Conservation (phyloP, 768 basidiomycete genomes). For the Suillus occidentalis region DNA sequence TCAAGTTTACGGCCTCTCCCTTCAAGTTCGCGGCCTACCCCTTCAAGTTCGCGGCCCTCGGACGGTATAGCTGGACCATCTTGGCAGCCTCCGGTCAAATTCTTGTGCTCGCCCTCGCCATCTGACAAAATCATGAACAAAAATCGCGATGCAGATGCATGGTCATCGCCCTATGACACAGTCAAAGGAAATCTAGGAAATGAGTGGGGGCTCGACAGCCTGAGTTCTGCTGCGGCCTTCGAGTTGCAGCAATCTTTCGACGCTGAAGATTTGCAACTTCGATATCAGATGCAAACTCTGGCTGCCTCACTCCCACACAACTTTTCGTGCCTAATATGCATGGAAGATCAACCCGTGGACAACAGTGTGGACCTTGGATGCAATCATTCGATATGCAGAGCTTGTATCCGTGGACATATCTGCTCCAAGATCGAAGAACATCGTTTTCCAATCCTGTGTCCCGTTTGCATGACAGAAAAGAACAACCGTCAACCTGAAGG, state of each 20-base stretch:
- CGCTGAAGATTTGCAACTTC: constrained; percentile 39
- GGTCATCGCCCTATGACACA: not conserved
- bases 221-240: constrained; percentile 23
- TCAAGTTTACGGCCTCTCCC: constrained; percentile 4
- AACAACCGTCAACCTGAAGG: constrained; percentile 30
- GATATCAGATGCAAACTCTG: constrained; percentile 35
- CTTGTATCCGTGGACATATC: constrained; percentile 47
- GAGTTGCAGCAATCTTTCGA: constrained; percentile 40
- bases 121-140: constrained; percentile 6
- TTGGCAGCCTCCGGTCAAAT: not conserved
- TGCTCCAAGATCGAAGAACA: constrained; percentile 48
- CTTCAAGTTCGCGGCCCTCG: constrained; percentile 8
- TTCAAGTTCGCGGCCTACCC: constrained; percentile 7
- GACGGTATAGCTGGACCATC: constrained; percentile 25
- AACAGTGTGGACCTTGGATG: constrained; percentile 47
- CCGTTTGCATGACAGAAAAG: constrained; percentile 44
- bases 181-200: not conserved
- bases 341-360: constrained; percentile 48
- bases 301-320: constrained; percentile 25
- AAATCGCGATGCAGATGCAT: constrained; percentile 8
- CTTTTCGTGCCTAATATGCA: constrained; percentile 60
- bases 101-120: constrained; percentile 25
- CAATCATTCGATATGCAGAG: constrained; percentile 52
- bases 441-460: constrained; percentile 62
- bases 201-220: constrained; percentile 8